Conservation (phyloP, 1,139 yeast species). For the Suhomyces coccinellae region DNA sequence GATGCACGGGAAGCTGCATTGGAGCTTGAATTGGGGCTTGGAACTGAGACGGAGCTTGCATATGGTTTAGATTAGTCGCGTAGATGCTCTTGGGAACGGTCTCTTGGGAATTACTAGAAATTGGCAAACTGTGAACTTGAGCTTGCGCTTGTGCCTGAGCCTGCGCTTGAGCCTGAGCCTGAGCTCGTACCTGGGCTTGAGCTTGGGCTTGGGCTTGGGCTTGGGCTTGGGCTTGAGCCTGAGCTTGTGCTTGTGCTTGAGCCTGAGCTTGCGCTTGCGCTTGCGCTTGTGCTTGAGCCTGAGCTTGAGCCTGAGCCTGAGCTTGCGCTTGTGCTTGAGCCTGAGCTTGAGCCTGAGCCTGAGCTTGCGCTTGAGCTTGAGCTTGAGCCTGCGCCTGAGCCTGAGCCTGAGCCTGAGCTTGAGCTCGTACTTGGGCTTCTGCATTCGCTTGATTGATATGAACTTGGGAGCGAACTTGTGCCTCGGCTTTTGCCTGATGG, state of each 20-base stretch:
- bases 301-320: background rate
- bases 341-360: slow-evolving; percentile 1
- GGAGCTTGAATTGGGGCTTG: slow-evolving; percentile 2
- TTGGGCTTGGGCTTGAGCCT: background rate
- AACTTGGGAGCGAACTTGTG: slow-evolving; percentile 3
- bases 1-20: background rate
- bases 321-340: background rate
- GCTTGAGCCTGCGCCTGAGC: slow-evolving; percentile 3
- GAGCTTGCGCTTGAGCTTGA: background rate
- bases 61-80: background rate
- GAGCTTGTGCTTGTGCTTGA: background rate
- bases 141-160: background rate
- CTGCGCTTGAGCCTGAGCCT: too few species aligned
- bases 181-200: background rate
- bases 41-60: background rate
- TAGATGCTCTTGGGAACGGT: background rate
- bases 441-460: slow-evolving; percentile 7
- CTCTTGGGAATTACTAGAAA: background rate
- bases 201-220: background rate
- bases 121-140: too few species aligned
- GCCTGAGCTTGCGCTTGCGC: background rate
- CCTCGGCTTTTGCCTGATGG: slow-evolving; percentile 5
- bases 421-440: slow-evolving; percentile 6
- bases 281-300: background rate
- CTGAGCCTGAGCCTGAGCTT: slow-evolving; percentile 5